Base-by-base conservation (phyloP, 169 alveolate genomes). In the Eimeria brunetti region DNA sequence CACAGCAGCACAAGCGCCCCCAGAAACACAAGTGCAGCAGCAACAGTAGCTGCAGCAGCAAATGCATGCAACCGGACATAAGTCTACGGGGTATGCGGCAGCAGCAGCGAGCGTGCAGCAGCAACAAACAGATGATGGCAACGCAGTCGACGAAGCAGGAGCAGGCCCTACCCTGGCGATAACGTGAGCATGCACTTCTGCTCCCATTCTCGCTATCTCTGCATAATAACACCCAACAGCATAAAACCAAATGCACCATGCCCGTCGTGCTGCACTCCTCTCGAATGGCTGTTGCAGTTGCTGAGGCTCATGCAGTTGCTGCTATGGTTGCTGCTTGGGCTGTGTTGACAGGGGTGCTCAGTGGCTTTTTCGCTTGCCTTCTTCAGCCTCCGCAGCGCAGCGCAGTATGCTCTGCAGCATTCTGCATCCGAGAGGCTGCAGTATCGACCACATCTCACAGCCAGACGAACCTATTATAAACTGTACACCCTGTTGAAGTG, bases 141-240 rank as follows among this genome's bases (percentile, higher is more conserved):
- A 44, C 38, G 4, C 27, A 38, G 22, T 33, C 75, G 75, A 2
- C 2, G 51, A 53, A 53, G 36, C 36, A 20, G 75, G 67, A 49
- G 41, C 33, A 53, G 38, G 90, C 69, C 71, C 53, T 36, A 85
- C 92, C 92, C 92, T 56, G 80, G 92, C 92, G 49, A 85, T 85
- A 81, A 85, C 92, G 92, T 85, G 92, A 44, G 92, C 92, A 46
- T 85, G 92, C 81, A 85, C 92, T 38, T 85, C 92, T 41, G 92
- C 60, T 24, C 75, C 92, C 92, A 85, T 58, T 36, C 92, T 60
- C 27, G 92, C 76, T 56, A 85, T 85, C 56, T 85, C 92, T 85
- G 80, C 38, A 62, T 36, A 9, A 18, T 6, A n/a, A 36, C 76
- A 56, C 75, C 75, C 0, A 41, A 18, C 24, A 38, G 20, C 81